Evolutionary conservation across 495 filamentous ascomycete genomes (phyloP).

Genomic region (Penicillium verhagenii): DNA sequence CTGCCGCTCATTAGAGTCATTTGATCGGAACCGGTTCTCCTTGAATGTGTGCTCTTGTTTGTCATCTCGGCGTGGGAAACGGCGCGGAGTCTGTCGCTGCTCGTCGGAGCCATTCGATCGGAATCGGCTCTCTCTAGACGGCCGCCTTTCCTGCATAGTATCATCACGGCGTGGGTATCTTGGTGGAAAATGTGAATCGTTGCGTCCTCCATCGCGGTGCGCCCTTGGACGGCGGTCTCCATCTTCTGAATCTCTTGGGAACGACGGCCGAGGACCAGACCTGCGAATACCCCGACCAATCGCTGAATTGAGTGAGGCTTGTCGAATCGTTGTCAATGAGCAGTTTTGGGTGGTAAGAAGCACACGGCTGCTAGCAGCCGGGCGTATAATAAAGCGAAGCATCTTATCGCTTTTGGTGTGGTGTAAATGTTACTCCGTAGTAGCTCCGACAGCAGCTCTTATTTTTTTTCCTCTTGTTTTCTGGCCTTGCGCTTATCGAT

Average conservation of each 20-base stretch:
- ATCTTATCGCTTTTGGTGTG: neutral
- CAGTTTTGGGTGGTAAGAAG: neutral
- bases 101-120: neutral
- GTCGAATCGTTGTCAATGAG: neutral
- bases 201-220: neutral
- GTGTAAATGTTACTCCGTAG: too few relatives aligned
- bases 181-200: neutral
- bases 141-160: neutral
- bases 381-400: neutral
- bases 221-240: neutral
- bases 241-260: neutral
- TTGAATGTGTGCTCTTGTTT: neutral
- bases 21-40: neutral
- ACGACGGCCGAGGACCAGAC: slow-evolving; percentile 23
- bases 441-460: neutral
- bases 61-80: neutral
- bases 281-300: slow-evolving; percentile 53
- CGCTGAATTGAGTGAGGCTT: slow-evolving; percentile 54
- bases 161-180: neutral
- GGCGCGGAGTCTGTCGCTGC: neutral
- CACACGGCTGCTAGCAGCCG: neutral
- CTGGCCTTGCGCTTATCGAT: slow-evolving; percentile 4
- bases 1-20: neutral
- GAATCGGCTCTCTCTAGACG: neutral
- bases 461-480: neutral